Percentiles rank a stretch among this genome's conserved stretches.
These are phyloP conservation scores for Rhododendron kiyosumense DNA, from an alignment of 148 eudicot genomes.

Conservation along the genomic window DNA sequence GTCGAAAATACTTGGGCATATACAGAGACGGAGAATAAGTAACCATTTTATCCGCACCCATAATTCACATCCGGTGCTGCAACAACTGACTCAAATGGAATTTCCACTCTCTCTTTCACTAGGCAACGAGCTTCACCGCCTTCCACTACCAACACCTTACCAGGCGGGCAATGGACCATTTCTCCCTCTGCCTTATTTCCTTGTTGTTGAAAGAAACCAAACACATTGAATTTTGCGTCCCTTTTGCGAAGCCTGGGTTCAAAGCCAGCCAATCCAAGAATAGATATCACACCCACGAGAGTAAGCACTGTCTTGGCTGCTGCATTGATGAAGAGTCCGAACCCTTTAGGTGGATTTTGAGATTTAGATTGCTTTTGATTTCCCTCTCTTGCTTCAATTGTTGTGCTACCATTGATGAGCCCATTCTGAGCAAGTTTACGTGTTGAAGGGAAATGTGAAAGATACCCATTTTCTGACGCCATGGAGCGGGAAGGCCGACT, in stretches of 20 bases:
- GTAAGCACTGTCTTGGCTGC: slow-evolving; percentile 72
- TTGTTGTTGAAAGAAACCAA: slow-evolving; percentile 27
- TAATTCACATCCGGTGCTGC: slow-evolving; percentile 70
- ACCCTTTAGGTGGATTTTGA: slow-evolving; percentile 36
- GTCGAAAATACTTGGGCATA: slow-evolving; percentile 5
- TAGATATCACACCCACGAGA: slow-evolving; percentile 62
- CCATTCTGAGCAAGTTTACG: slow-evolving; percentile 51
- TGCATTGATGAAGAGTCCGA: slow-evolving; percentile 43
- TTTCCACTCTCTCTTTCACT: slow-evolving; percentile 94
- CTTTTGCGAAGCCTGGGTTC: slow-evolving; percentile 57
- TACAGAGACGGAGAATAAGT: slow-evolving; percentile 22
- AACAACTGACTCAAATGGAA: slow-evolving; percentile 62
- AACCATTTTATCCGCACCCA: slow-evolving; percentile 70
- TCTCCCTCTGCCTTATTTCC: slow-evolving; percentile 23
- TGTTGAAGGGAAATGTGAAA: slow-evolving; percentile 29
- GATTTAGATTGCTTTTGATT: slow-evolving; percentile 19
- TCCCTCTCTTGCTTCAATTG: slow-evolving; percentile 17
- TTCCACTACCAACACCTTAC: slow-evolving; percentile 67
- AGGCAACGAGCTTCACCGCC: slow-evolving; percentile 65
- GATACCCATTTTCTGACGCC: slow-evolving; percentile 32
- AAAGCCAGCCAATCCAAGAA: slow-evolving; percentile 76
- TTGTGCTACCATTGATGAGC: slow-evolving; percentile 5
- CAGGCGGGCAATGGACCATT: slow-evolving; percentile 54
- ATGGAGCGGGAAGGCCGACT: slow-evolving; percentile 41
- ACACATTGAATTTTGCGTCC: slow-evolving; percentile 33